These are phyloP conservation scores for Adansonia digitata DNA, from an alignment of 345 rosid species.

Conservation along the genomic window DNA sequence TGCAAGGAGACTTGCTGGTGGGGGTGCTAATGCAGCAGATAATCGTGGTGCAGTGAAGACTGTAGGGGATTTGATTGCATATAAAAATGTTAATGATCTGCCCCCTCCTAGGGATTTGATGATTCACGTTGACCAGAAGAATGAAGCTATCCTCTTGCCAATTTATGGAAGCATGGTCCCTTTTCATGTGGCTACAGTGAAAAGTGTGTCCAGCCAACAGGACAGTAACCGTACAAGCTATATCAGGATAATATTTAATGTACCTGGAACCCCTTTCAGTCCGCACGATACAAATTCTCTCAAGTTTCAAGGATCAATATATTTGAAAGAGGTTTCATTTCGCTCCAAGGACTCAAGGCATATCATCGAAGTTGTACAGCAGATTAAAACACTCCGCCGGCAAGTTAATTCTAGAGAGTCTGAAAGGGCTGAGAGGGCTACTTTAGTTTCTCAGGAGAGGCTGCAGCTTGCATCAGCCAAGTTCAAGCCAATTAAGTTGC, in stretches of 20 bases:
- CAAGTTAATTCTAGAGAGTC: constrained; percentile 46
- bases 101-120: constrained; percentile 39
- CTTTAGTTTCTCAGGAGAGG: constrained; percentile 47
- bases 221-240: constrained; percentile 40
- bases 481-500: constrained; percentile 44
- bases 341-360: constrained; percentile 52
- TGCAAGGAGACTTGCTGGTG: constrained; percentile 52
- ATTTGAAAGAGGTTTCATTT: constrained; percentile 45
- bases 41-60: constrained; percentile 31
- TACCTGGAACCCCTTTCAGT: constrained; percentile 44
- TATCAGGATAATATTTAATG: constrained; percentile 44
- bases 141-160: constrained; percentile 45
- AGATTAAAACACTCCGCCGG: constrained; percentile 40
- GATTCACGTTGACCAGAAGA: constrained; percentile 51
- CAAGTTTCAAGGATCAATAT: constrained; percentile 42
- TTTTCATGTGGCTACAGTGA: constrained; percentile 46
- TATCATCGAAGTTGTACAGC: constrained; percentile 45
- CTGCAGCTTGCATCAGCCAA: constrained; percentile 34
- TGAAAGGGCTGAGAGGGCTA: constrained; percentile 56
- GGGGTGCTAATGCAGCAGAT: constrained; percentile 28
- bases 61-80: constrained; percentile 38
- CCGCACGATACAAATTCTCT: constrained; percentile 44
- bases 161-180: constrained; percentile 55
- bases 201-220: constrained; percentile 48
- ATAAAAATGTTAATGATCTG: constrained; percentile 52